Percentiles rank a stretch among this genome's conserved stretches.
These are phyloP conservation scores for Acer saccharum DNA, from an alignment of 345 rosid genomes.

Conservation along the genomic window DNA sequence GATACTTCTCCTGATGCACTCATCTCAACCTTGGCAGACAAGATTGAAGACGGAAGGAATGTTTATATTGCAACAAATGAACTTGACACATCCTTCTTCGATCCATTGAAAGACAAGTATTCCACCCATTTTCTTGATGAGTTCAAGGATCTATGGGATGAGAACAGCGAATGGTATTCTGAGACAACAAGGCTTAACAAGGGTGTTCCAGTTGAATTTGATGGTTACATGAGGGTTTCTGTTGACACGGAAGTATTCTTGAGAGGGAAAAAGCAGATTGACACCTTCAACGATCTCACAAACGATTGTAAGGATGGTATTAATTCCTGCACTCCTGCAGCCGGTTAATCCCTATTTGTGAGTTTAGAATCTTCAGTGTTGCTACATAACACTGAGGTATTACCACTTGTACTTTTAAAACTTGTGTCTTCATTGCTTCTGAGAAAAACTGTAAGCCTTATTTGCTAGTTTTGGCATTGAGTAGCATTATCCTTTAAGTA, in stretches of 20 bases:
- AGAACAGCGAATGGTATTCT: slow-evolving; percentile 85
- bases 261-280: slow-evolving; percentile 94
- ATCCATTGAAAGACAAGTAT: slow-evolving; percentile 82
- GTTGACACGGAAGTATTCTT: slow-evolving; percentile 91
- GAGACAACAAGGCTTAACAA: slow-evolving; percentile 82
- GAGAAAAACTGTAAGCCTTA: slow-evolving; percentile 23
- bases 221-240: slow-evolving; percentile 88
- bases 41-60: slow-evolving; percentile 79
- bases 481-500: slow-evolving; percentile 22
- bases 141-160: slow-evolving; percentile 85
- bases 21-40: slow-evolving; percentile 62
- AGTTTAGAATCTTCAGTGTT: slow-evolving; percentile 18
- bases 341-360: slow-evolving; percentile 41
- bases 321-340: slow-evolving; percentile 71
- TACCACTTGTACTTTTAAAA: slow-evolving; percentile 15
- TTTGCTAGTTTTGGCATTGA: slow-evolving; percentile 23
- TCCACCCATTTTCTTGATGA: slow-evolving; percentile 82
- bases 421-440: slow-evolving; percentile 19
- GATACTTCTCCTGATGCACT: slow-evolving; percentile 78
- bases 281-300: slow-evolving; percentile 89
- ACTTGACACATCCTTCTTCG: slow-evolving; percentile 60
- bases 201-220: slow-evolving; percentile 83
- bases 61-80: slow-evolving; percentile 86
- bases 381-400: not conserved
- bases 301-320: slow-evolving; percentile 90